A percentile compares a stretch with the other conserved stretches of the same genome.
Evolutionary conservation across 148 eudicot genomes (phyloP).

Genomic region (Cornus suecica): DNA sequence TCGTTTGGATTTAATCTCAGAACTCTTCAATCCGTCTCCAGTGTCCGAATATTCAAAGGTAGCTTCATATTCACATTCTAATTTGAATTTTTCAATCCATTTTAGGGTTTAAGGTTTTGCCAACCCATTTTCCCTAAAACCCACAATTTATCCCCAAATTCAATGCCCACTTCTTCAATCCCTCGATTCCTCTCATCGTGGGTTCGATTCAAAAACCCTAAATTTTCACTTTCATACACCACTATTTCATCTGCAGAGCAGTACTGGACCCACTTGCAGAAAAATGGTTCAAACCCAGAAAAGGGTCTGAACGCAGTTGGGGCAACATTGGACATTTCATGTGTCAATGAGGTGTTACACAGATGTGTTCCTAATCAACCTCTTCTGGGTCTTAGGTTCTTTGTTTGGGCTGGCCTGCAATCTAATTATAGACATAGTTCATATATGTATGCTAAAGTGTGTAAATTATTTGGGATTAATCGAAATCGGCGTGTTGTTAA

Average conservation of each 20-base stretch:
- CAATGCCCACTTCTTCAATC: conserved; percentile 29
- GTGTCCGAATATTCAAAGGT: not conserved
- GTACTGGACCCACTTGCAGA: conserved; percentile 42
- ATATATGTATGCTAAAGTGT: conserved; percentile 56
- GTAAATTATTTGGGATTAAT: conserved; percentile 45
- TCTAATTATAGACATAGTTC: conserved; percentile 51
- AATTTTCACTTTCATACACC: conserved; percentile 16
- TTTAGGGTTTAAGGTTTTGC: conserved; percentile 1
- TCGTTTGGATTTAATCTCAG: not conserved
- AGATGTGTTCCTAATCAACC: conserved; percentile 43
- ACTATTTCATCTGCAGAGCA: conserved; percentile 36
- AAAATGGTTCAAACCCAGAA: conserved; percentile 46
- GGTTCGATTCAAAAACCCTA: conserved; percentile 17
- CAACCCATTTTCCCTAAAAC: not conserved
- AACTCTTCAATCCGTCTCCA: not conserved
- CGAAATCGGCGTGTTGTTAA: conserved; percentile 32
- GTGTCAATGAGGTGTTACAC: conserved; percentile 50
- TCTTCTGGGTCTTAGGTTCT: conserved; percentile 72
- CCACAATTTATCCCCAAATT: not conserved
- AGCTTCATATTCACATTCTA: not conserved
- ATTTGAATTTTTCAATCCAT: not conserved
- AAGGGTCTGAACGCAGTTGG: conserved; percentile 43
- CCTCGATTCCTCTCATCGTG: conserved; percentile 23
- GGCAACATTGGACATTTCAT: conserved; percentile 40
- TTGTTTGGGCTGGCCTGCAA: conserved; percentile 76